Conservation (phyloP, 176 grass and related monocot genomes). For the Hordeum vulgare region MorexV3_pseudomolecules_assembly NC_058524.1:437061276-437061775, state of each 20-base stretch:
- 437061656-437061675: conserved; percentile 14
- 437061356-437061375: not conserved
- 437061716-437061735: not conserved
- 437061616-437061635: not conserved
- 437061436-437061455: conserved; percentile 88
- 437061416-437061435: conserved; percentile 91
- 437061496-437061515: not conserved
- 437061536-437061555: conserved; percentile 28
- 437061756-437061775: conserved; percentile 19
- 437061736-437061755: not conserved
- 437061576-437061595: not conserved
- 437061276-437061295: not conserved
- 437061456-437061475: conserved; percentile 80
- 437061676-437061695: not conserved
- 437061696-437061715: conserved; percentile 4
- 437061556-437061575: not conserved
- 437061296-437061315: not conserved
- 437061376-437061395: conserved; percentile 76
- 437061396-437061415: conserved; percentile 99
- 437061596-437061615: not conserved
- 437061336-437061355: not conserved
- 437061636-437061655: not conserved
- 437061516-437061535: not conserved
- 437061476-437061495: conserved; percentile 29
- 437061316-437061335: not conserved